Evolutionary conservation across 2,329 filamentous ascomycete species (phyloP).

Genomic region (Lithohypha guttulata): DNA sequence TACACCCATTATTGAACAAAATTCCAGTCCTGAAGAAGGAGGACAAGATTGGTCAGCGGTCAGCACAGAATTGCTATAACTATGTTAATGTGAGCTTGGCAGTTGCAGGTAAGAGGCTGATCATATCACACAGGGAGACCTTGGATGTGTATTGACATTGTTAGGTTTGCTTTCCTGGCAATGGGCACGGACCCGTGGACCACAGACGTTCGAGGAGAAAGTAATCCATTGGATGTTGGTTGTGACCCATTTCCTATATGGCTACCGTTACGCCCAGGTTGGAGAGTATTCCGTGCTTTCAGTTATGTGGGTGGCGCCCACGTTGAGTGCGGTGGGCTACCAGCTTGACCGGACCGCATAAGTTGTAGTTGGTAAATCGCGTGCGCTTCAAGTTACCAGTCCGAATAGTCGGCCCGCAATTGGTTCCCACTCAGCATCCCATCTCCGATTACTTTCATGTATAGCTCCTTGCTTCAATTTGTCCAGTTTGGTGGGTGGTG

Average conservation of each 20-base stretch:
- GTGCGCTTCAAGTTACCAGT: conserved; percentile 20
- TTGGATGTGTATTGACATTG: background rate
- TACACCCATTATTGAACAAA: conserved; percentile 3
- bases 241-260: background rate
- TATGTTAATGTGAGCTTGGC: conserved; percentile 6
- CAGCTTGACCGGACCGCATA: background rate
- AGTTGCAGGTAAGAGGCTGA: background rate
- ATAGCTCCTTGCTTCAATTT: conserved; percentile 58
- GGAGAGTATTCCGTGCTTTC: conserved; percentile 6
- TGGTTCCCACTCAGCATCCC: conserved; percentile 88
- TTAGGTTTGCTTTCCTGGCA: conserved; percentile 9
- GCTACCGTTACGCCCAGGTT: conserved; percentile 2
- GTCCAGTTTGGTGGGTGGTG: conserved; percentile 44
- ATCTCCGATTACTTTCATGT: conserved; percentile 63
- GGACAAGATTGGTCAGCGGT: conserved; percentile 1
- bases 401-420: conserved; percentile 65
- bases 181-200: conserved; percentile 8
- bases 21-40: background rate
- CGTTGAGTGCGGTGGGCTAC: background rate
- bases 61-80: conserved; percentile 5
- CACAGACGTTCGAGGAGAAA: conserved; percentile 3
- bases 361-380: background rate
- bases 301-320: conserved; percentile 6
- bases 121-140: background rate
- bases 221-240: conserved; percentile 10